Base-by-base conservation (phyloP, 768 basidiomycete species). In the Hemileccinum rubropunctum region DNA sequence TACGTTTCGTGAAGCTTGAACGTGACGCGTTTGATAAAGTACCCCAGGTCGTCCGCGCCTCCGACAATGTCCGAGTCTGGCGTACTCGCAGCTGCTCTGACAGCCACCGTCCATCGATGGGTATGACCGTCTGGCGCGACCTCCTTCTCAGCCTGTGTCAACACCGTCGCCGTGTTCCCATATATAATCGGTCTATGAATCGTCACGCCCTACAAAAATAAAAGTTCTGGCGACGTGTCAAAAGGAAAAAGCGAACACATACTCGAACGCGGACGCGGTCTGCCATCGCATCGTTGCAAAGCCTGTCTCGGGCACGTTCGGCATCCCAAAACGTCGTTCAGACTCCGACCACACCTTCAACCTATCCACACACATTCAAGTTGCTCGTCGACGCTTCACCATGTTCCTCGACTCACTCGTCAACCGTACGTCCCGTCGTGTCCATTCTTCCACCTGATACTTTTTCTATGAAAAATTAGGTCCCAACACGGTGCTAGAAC, bases 1-100 rank as follows among this genome's bases (percentile, higher is more conserved):
- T 98, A 98, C 1, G 95, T 98, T 58, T 99, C 97, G 70, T 99
- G 95, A 45, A 99, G 71, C 69, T 93, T 95, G 83, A 99, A 98
- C 14, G 93, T 89, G 44, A 98, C 95, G 48, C 93, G 83, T 66
- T 95, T 98, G 65, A 99, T 84, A 65, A 95, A 92, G 60, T 97
- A 90, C 58, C 82, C 79, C 32, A 95, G 65, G 62, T 98, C 93
- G 66, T 98, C 94, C 47, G 84, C 88, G 13, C 91, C 93, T 18
- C 95, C 95, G 18, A 95, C 90, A 40, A 81, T 75, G 41, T 91
- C 86, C 41, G 84, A 80, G 56, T 84, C 82, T 0, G 83, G 75
- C 2, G 80, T 74, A 30, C 89, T 86, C 1, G 91, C 81, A 0
- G 95, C 94, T 37, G 91, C 90, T 21, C 97, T 83, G 21, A 99